Base-by-base conservation (phyloP, 805 yeast genomes). In the Vanderwaltozyma verrucispora region DNA sequence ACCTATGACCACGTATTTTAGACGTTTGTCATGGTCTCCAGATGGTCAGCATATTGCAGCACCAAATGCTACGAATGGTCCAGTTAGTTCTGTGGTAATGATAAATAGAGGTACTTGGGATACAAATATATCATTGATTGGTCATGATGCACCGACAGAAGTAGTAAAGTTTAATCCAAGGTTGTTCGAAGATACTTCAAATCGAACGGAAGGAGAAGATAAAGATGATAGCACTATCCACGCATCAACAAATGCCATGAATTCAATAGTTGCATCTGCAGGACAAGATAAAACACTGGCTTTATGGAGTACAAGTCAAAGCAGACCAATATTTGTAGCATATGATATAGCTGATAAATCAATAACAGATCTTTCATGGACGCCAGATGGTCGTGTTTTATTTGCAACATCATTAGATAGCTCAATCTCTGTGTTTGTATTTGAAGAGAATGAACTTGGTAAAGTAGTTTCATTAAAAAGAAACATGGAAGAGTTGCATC, bases 281-380 rank as follows among this genome's bases (percentile, higher is more conserved):
- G 97, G 97, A 10, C 97, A 89, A 60, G 98, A 89, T 59, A 77
- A 84, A 50, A 73, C 87, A 1, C 60, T 92, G 28, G 94, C 87
- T 0, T 66, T 89, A 5, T 89, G 98, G 98, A 78, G 77, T 50
- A 89, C 95, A 0, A 61, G 73, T 2, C 69, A 69, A 36, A 72
- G 87, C 4, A 68, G 84, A 35, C 97, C 98, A 1, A 59, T 92
- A 34, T 70, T 83, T 11, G 84, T 87, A 7, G 84, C 88, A 1
- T 74, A 74, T 29, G 94, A 88, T 44, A 70, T 89, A 13, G 72
- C 81, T 3, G 65, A 68, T 28, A 85, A 82, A 46, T 72, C 95
- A 0, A 80, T 92, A 23, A 86, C 96, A 0, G 98, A 89, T 57
- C 63, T 89, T 33, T 71, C 84, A 23, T 89, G 98, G 98, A 69